Conservation (phyloP, 192 early-diverging fungal genomes). For the Coemansia furcata region DNA sequence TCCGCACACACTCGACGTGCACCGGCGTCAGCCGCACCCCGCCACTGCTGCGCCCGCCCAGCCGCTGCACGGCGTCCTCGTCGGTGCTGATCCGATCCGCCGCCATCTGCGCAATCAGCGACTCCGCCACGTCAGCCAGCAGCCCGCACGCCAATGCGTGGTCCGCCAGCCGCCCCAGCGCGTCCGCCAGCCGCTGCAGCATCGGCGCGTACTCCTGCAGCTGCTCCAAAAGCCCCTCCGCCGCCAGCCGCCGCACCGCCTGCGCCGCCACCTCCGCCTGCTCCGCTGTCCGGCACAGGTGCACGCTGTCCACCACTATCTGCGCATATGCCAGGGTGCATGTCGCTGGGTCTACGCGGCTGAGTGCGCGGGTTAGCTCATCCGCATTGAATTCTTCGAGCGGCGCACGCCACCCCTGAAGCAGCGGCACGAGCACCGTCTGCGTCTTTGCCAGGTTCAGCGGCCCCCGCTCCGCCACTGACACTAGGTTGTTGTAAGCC, state of each 20-base stretch:
- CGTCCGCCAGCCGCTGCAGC: conserved; percentile 17
- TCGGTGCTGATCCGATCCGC: neutral
- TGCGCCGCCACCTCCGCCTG: conserved; percentile 5
- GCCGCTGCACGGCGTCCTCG: neutral
- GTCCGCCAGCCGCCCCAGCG: neutral
- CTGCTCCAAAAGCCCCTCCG: conserved; percentile 12
- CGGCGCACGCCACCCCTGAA: conserved; percentile 7
- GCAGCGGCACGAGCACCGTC: neutral
- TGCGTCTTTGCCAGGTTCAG: neutral
- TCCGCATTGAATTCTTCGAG: neutral
- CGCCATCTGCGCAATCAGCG: conserved; percentile 28
- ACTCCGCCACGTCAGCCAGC: conserved; percentile 18
- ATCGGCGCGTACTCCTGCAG: conserved; percentile 16
- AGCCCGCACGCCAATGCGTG: conserved; percentile 8
- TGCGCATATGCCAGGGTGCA: conserved; percentile 23
- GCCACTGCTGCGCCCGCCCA: conserved; percentile 10
- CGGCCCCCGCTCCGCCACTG: neutral
- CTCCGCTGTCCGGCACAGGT: conserved; percentile 12
- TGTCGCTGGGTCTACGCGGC: neutral
- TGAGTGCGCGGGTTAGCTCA: neutral
- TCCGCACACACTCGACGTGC: conserved; percentile 39
- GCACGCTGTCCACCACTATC: conserved; percentile 21
- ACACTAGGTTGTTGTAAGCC: conserved; percentile 8
- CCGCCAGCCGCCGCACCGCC: conserved; percentile 4
- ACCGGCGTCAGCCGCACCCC: conserved; percentile 32